Conservation (phyloP, 768 basidiomycete species). For the Pisolithus albus region DNA sequence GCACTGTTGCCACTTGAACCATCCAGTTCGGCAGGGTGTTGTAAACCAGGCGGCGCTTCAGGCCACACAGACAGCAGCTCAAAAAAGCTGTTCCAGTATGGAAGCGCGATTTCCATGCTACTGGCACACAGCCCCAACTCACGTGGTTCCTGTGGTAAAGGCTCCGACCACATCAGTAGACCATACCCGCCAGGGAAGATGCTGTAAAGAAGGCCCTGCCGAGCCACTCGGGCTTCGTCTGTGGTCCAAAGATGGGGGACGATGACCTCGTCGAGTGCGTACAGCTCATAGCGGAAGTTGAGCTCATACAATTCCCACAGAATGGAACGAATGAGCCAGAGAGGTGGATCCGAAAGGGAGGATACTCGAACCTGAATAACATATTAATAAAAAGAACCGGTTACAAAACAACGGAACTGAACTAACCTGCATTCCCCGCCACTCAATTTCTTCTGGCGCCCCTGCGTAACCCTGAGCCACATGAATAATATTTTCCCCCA, state of each 20-base stretch:
- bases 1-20: not conserved
- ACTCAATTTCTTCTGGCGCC: not conserved
- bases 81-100: not conserved
- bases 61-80: conserved; percentile 1
- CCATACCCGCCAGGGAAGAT: conserved; percentile 3
- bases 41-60: not conserved
- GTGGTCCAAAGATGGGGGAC: conserved; percentile 2
- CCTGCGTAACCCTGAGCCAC: not conserved
- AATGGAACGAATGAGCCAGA: not conserved
- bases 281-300: not conserved
- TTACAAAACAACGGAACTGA: not conserved
- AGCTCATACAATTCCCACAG: not conserved
- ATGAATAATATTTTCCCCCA: not conserved
- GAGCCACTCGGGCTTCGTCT: not conserved
- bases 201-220: not conserved
- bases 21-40: not conserved
- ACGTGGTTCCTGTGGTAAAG: not conserved
- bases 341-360: not conserved
- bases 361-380: not conserved
- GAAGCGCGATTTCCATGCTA: not conserved
- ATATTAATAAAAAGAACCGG: not conserved
- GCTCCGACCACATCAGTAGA: conserved; percentile 2
- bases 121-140: not conserved
- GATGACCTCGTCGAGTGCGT: conserved; percentile 10
- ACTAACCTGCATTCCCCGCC: not conserved